Conservation (phyloP, 345 rosid genomes). For the Eucalyptus sideroxylon region DNA sequence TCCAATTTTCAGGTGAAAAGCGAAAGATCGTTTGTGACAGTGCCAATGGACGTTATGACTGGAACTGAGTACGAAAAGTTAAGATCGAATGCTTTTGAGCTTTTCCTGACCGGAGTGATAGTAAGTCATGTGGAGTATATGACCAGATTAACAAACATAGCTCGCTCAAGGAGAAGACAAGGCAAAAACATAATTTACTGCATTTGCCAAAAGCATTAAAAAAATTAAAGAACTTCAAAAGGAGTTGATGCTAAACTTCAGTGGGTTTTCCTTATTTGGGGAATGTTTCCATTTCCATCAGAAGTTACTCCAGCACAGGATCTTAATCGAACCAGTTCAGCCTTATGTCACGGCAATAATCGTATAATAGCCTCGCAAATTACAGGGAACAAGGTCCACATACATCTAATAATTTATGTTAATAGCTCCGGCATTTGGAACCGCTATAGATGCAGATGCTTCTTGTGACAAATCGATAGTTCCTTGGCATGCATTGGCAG, state of each 20-base stretch:
- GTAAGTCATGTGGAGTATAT: neutral
- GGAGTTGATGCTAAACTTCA: neutral
- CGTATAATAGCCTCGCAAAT: neutral
- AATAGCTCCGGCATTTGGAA: neutral
- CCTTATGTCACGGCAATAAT: neutral
- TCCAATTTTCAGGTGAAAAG: neutral
- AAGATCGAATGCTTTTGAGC: neutral
- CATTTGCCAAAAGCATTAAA: neutral
- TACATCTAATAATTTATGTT: neutral
- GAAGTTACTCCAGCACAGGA: neutral
- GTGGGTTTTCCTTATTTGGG: neutral
- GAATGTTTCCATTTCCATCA: neutral
- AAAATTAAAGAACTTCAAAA: neutral
- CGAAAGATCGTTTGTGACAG: neutral
- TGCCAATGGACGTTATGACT: neutral
- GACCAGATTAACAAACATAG: neutral
- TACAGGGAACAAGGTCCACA: neutral
- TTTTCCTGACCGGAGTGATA: neutral
- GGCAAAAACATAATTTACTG: neutral
- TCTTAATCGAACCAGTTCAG: neutral
- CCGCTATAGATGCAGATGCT: neutral
- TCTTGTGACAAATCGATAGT: conserved; percentile 1
- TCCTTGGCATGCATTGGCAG: neutral
- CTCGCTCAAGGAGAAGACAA: neutral
- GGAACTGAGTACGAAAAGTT: neutral